These are phyloP conservation scores for Fusarium ambrosium DNA, from an alignment of 2,329 filamentous ascomycete genomes.

Conservation along the genomic window DNA sequence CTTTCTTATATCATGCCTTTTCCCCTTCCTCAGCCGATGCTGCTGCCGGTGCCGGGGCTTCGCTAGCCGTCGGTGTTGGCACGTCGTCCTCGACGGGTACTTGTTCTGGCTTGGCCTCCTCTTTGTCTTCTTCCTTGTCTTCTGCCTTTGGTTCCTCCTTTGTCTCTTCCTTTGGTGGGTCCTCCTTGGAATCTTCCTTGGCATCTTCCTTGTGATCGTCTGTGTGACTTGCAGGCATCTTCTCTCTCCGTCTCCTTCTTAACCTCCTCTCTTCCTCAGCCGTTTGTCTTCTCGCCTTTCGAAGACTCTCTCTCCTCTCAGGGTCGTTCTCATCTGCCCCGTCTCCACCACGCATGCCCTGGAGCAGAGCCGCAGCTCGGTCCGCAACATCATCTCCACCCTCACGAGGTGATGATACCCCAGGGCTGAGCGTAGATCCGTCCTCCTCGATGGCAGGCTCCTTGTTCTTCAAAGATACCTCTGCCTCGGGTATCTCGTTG, in stretches of 20 bases:
- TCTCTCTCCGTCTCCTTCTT: constrained; percentile 76
- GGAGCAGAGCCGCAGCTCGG: constrained; percentile 84
- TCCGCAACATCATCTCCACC: constrained; percentile 83
- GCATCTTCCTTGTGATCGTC: constrained; percentile 46
- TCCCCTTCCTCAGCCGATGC: constrained; percentile 28
- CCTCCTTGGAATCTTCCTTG: constrained; percentile 38
- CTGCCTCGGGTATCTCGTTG: constrained; percentile 71
- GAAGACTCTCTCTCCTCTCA: constrained; percentile 71
- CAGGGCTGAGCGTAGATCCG: constrained; percentile 66
- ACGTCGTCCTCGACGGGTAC: constrained; percentile 32
- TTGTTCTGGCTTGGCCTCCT: constrained; percentile 19
- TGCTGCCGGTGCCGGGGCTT: constrained; percentile 4
- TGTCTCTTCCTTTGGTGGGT: constrained; percentile 27
- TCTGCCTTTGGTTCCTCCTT: constrained; percentile 32
- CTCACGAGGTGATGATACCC: constrained; percentile 58
- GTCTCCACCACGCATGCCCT: constrained; percentile 81
- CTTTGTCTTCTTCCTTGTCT: constrained; percentile 22
- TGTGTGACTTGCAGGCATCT: constrained; percentile 58
- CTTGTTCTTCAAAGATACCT: constrained; percentile 54
- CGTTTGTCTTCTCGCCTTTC: constrained; percentile 74
- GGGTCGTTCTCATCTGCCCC: constrained; percentile 65
- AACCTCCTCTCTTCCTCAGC: constrained; percentile 83
- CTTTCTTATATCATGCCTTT: constrained; percentile 40
- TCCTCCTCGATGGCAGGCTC: constrained; percentile 62
- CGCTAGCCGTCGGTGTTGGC: constrained; percentile 37